Base-by-base conservation (phyloP, 83 land plant genomes). In the Thuja plicata region DNA sequence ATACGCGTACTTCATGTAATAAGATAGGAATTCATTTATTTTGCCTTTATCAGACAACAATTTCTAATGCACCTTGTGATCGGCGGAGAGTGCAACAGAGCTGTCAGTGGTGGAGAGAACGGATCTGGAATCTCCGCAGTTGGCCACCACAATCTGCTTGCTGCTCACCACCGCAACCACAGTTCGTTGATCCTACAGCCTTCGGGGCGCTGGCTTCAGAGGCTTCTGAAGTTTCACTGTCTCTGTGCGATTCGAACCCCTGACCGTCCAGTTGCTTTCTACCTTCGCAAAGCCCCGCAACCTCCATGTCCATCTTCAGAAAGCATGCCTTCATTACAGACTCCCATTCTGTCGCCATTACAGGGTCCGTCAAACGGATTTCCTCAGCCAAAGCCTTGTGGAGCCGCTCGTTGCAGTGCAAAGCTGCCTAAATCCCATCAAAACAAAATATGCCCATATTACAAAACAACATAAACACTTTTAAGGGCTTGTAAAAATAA, bases 61-160 rank as follows among this genome's bases (percentile, higher is more conserved):
- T 66, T 70, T 70, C 32, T 17, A 3, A 8, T 27, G 32, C 6
- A 87, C 88, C 91, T 95, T 95, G 91, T 95, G 97, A 89, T 95
- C 97, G 73, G 41, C 19, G 12, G 95, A 92, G 0, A 95, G 91
- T 11, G 97, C 92, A 34, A 95, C 35, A 66, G 96, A 90, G 4
- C 24, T 70, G 83, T 93, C 96, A 17, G 50, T 85, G 3, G 93
- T 91, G 76, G 92, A 93, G 62, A 95, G 92, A 27, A 95, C 96
- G 50, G 94, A 96, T 46, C 97, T 89, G 21, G 97, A 95, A 57
- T 95, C 97, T 12, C 97, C 97, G 55, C 94, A 93, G 88, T 95
- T 95, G 52, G 96, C 93, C n/a, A 95, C 95, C 21, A 93, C 84
- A 80, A 95, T 90, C 45, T 90, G 73, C 15, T 87, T 88, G 46